These are phyloP conservation scores for Enteropsectra breve DNA, from an alignment of 371 early-diverging fungal genomes.

Conservation along the genomic window DNA sequence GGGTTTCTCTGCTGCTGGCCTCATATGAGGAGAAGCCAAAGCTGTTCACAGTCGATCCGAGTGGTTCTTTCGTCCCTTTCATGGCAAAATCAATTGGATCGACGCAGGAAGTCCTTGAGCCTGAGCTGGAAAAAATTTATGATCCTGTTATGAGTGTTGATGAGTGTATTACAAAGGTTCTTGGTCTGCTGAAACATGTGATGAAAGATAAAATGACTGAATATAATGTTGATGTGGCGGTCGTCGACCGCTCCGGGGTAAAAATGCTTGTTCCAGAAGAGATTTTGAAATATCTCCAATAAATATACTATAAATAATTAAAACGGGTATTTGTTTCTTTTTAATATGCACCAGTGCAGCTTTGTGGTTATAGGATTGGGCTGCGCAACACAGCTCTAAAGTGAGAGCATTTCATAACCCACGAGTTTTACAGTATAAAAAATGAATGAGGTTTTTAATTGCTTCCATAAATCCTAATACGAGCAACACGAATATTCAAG, in stretches of 20 bases:
- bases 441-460: too few relatives aligned
- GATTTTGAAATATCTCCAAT: slow-evolving; percentile 20
- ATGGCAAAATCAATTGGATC: slow-evolving; percentile 91
- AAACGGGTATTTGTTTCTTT: too few relatives aligned
- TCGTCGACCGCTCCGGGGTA: slow-evolving; percentile 62
- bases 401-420: slow-evolving; percentile 2
- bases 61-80: slow-evolving; percentile 79
- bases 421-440: neutral
- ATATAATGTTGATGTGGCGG: slow-evolving; percentile 82
- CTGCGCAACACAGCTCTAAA: neutral
- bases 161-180: slow-evolving; percentile 74
- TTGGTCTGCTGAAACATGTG: slow-evolving; percentile 90
- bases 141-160: slow-evolving; percentile 68
- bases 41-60: slow-evolving; percentile 87
- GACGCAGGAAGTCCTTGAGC: slow-evolving; percentile 92
- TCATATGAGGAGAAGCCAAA: slow-evolving; percentile 91
- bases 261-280: slow-evolving; percentile 45
- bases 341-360: too few relatives aligned
- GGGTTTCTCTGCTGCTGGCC: slow-evolving; percentile 88
- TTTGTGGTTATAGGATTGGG: neutral
- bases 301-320: too few relatives aligned
- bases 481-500: too few relatives aligned
- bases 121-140: slow-evolving; percentile 77
- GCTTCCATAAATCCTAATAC: too few relatives aligned
- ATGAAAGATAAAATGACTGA: slow-evolving; percentile 96